Conservation (phyloP, 805 yeast species). For the Candida boleticola region DNA sequence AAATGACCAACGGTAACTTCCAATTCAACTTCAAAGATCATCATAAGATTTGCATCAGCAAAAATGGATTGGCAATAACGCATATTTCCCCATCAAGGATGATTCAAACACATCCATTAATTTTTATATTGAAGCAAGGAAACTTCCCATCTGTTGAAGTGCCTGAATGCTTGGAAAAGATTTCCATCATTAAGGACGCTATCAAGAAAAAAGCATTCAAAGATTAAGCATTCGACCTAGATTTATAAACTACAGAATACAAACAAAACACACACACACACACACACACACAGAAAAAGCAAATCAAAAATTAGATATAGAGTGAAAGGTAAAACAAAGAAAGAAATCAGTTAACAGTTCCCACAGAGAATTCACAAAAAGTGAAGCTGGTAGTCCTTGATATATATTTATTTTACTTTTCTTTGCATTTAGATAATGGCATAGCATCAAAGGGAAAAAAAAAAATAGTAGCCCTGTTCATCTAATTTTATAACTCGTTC, state of each 20-base stretch:
- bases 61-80: constrained; percentile 71
- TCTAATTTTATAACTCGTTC: not conserved
- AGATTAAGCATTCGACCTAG: too few species aligned
- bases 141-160: constrained; percentile 39
- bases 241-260: too few species aligned
- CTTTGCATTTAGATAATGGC: not conserved
- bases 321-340: too few species aligned
- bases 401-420: too few species aligned
- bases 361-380: too few species aligned
- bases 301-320: too few species aligned
- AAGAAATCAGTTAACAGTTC: too few species aligned
- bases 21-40: constrained; percentile 97
- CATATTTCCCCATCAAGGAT: constrained; percentile 77
- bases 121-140: constrained; percentile 40
- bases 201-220: constrained; percentile 41
- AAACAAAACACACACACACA: too few species aligned
- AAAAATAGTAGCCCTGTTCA: not conserved
- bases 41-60: constrained; percentile 79
- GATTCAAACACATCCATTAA: constrained; percentile 63
- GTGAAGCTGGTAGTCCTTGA: too few species aligned
- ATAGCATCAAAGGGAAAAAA: not conserved
- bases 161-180: constrained; percentile 42
- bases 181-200: constrained; percentile 59
- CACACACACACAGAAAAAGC: too few species aligned
- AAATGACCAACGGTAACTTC: constrained; percentile 85